Conservation (phyloP, 2,329 filamentous ascomycete genomes). For the Exophiala xenobiotica region DNA sequence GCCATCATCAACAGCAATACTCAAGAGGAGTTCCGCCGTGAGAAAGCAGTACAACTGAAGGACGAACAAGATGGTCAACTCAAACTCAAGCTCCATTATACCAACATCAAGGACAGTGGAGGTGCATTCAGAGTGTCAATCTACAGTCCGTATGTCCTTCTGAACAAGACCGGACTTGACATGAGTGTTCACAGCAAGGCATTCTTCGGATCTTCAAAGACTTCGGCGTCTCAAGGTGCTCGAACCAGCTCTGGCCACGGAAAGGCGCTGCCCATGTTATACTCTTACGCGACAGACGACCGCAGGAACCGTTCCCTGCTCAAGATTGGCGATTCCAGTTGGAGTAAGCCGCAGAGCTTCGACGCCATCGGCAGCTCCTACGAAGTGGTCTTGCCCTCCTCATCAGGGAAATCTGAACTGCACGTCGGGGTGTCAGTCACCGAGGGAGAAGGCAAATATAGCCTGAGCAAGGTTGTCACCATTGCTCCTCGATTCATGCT, state of each 20-base stretch:
- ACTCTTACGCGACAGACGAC: constrained; percentile 85
- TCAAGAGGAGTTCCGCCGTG: constrained; percentile 83
- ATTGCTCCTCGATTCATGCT: constrained; percentile 89
- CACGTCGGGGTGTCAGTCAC: constrained; percentile 86
- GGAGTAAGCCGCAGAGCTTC: constrained; percentile 98
- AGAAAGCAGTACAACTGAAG: constrained; percentile 75
- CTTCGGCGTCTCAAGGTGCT: constrained; percentile 77
- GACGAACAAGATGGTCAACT: constrained; percentile 79
- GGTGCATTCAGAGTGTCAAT: constrained; percentile 95
- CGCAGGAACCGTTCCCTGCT: constrained; percentile 86
- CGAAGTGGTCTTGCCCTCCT: constrained; percentile 78
- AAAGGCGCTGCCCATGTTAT: constrained; percentile 89
- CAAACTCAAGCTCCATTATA: constrained; percentile 86
- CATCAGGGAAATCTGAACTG: constrained; percentile 72
- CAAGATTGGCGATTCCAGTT: constrained; percentile 83
- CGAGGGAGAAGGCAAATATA: constrained; percentile 95
- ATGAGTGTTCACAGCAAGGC: constrained; percentile 86
- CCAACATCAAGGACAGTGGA: constrained; percentile 82
- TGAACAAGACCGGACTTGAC: constrained; percentile 92
- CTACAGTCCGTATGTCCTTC: constrained; percentile 88
- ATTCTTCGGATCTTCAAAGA: constrained; percentile 77
- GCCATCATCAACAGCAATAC: constrained; percentile 91
- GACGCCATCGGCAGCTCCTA: constrained; percentile 93
- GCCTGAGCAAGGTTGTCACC: constrained; percentile 92
- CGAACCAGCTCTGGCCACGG: constrained; percentile 52